Base-by-base conservation (phyloP, 169 alveolate genomes). In the Babesia gibsoni region DNA sequence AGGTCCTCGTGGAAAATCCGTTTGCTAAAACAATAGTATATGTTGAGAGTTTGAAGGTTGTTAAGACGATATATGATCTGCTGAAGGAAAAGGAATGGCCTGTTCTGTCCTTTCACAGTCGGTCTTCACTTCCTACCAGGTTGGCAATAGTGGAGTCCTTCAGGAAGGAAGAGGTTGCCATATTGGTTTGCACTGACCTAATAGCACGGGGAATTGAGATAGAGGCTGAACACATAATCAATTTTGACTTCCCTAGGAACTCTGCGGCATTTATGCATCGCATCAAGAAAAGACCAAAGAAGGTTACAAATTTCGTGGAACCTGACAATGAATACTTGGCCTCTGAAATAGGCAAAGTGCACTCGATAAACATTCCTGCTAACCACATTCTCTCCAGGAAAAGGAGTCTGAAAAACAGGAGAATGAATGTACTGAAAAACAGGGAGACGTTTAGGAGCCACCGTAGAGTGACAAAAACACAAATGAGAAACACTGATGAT, bases 31-130 rank as follows among this genome's bases (percentile, higher is more conserved):
- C 86, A 4, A 20, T 77, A 42, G 45, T 77, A 3, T 77, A 30
- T 46, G 30, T 35, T 29, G 65, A 56, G 27, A 53, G 57, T 16
- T 25, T 77, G 52, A 56, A 35, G 29, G 56, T 35, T 20, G 56
- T 56, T 18, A 59, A 56, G 48, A 25, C 12, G 32, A 33, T 67
- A 3, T 37, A 39, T 43, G 39, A 53, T 1, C 20, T 49, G 30
- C 37, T 77, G 12, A 49, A 72, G 53, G 67, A 75, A 39, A 78
- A 73, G 27, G 77, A 68, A 35, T 87, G 92, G 92, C 92, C 92
- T 20, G 88, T 78, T 39, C 64, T 82, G 49, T 58, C 73, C 41
- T 87, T 82, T 45, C 92, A 87, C 49, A 78, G 86, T 57, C 65
- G 80, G 56, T 65, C 86, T 49, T 67, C 89, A 7, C 66, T 87